phyloP scores from a whole-genome alignment of 805 yeast genomes.

The Saccharomycopsis vini region DNA sequence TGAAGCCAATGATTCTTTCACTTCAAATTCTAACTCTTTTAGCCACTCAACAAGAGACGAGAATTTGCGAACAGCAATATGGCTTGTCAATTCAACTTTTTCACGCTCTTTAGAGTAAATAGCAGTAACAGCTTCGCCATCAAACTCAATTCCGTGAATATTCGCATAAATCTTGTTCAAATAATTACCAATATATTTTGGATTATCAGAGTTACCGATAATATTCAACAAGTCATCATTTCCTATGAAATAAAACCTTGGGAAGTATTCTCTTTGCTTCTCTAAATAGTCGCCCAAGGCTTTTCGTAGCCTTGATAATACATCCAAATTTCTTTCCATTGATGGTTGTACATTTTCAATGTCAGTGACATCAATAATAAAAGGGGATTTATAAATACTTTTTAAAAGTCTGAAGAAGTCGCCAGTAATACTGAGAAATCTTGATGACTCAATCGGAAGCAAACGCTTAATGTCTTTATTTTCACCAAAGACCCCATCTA shows the following conservation, averaged over 20 bases:
- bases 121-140: constrained; percentile 32
- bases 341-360: constrained; percentile 39
- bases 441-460: constrained; percentile 58
- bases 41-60: constrained; percentile 56
- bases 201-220: constrained; percentile 53
- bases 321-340: constrained; percentile 44
- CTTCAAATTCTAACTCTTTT: constrained; percentile 42
- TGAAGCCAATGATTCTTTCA: constrained; percentile 39
- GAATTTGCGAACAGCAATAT: constrained; percentile 35
- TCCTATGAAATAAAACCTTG: constrained; percentile 81
- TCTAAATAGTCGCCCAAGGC: constrained; percentile 75
- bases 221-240: constrained; percentile 83
- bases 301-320: constrained; percentile 48
- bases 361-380: constrained; percentile 46
- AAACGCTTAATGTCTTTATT: constrained; percentile 50
- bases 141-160: constrained; percentile 34
- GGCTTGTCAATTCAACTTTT: constrained; percentile 30
- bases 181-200: constrained; percentile 43
- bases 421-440: constrained; percentile 54
- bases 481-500: constrained; percentile 66
- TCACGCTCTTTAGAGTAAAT: constrained; percentile 66
- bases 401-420: constrained; percentile 51
- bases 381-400: constrained; percentile 37
- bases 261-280: constrained; percentile 64
- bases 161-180: constrained; percentile 68